These are phyloP conservation scores for Trichosanthes cucumerina DNA, from an alignment of 306 rosid genomes.

Conservation along the genomic window DNA sequence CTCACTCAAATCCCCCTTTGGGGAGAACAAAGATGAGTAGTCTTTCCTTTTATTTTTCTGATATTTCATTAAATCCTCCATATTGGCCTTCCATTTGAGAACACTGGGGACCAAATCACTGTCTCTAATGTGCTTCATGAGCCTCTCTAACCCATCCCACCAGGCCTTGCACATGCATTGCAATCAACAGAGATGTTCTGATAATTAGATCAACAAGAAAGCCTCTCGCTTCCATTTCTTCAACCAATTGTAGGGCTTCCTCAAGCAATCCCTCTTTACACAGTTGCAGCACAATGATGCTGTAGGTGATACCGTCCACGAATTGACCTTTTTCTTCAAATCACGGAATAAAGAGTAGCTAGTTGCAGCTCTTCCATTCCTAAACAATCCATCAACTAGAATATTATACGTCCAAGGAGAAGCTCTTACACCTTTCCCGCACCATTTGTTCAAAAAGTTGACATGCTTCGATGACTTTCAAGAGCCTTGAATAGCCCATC, in stretches of 20 bases:
- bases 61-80: slow-evolving; percentile 64
- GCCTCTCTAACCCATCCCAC: slow-evolving; percentile 79
- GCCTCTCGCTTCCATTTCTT: slow-evolving; percentile 89
- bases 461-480: slow-evolving; percentile 54
- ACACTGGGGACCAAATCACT: slow-evolving; percentile 53
- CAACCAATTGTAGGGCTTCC: slow-evolving; percentile 61
- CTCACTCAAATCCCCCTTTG: slow-evolving; percentile 51
- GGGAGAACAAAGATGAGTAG: slow-evolving; percentile 44
- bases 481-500: slow-evolving; percentile 68
- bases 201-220: slow-evolving; percentile 72
- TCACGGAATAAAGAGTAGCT: slow-evolving; percentile 68
- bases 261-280: slow-evolving; percentile 66
- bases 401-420: slow-evolving; percentile 68
- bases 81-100: slow-evolving; percentile 63
- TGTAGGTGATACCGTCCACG: slow-evolving; percentile 71
- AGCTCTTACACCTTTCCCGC: slow-evolving; percentile 55
- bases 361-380: slow-evolving; percentile 79
- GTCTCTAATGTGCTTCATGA: slow-evolving; percentile 74
- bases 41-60: slow-evolving; percentile 49
- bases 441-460: slow-evolving; percentile 82
- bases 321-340: slow-evolving; percentile 72
- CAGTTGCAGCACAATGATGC: slow-evolving; percentile 64
- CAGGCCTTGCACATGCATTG: slow-evolving; percentile 50
- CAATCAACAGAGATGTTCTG: slow-evolving; percentile 55
- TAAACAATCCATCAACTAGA: slow-evolving; percentile 63